Base-by-base conservation (phyloP, 1,139 yeast species). In the Hyphopichia pseudoburtonii region DNA sequence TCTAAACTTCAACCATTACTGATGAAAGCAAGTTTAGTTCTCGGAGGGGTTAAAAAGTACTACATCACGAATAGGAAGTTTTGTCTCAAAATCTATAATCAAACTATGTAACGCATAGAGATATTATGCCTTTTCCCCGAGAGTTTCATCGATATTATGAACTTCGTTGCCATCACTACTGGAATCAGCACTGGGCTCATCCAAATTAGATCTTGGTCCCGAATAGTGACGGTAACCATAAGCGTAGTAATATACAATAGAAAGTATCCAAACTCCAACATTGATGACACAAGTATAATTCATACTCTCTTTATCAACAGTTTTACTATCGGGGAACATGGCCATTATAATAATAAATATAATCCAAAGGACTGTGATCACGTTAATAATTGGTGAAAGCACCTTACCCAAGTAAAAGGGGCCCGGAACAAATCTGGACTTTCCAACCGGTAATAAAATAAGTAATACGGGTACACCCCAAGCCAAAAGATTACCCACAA, bases 381-480 rank as follows among this genome's bases (percentile, higher is more conserved):
- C 16, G 40, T 64, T 61, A 14, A 66, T 47, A 8, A 50, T 34
- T 9, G 67, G 69, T 2, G 83, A 76, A 36, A 67, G 49, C 12
- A 57, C 41, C 6, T 62, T 57, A 22, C 89, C 89, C 44, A 81
- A 61, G 54, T 77, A 76, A 52, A 82, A 82, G 6, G 78, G 73
- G 8, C 90, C 90, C 0, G 86, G 86, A 15, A 60, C 65, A 53
- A 82, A 82, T 34, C 66, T 61, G 17, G 47, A 44, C 33, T 57
- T 56, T 11, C 78, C 78, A 17, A 60, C 52, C 2, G 78, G 76
- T 25, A 72, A 55, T 33, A 67, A 54, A 1, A 61, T 64, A 40
- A 73, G 55, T 5, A 73, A 49, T 4, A 68, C 60, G 4, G 78
- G 78, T 18, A 56, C 59, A 25, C 66, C 61, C 73, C 64, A 73